Percentiles rank a stretch among this genome's conserved stretches.
These are phyloP conservation scores for Beauveria rudraprayagi DNA, from an alignment of 2,329 filamentous ascomycete genomes.

Conservation along the genomic window DNA sequence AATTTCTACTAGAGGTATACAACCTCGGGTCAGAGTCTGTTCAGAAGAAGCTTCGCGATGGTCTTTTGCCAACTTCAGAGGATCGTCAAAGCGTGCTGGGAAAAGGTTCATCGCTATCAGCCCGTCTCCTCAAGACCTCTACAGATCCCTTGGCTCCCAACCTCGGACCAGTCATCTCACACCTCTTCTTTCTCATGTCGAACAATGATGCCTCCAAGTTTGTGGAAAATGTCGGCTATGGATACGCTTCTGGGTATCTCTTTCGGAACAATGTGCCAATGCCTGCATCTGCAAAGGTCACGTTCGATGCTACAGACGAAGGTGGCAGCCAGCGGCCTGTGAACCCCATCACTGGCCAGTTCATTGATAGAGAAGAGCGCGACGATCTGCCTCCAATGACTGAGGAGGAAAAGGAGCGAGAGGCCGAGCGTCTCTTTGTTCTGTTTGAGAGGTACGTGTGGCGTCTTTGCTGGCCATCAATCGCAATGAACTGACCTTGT, in stretches of 20 bases:
- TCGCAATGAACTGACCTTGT: background rate
- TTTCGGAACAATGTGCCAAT: slow-evolving; percentile 76
- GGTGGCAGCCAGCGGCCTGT: slow-evolving; percentile 36
- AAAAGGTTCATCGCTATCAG: slow-evolving; percentile 62
- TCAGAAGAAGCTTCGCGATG: slow-evolving; percentile 51
- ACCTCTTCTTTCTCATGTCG: slow-evolving; percentile 80
- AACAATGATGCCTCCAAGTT: slow-evolving; percentile 71
- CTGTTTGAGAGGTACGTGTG: slow-evolving; percentile 68
- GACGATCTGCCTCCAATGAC: slow-evolving; percentile 67
- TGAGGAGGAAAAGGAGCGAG: slow-evolving; percentile 81
- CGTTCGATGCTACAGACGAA: slow-evolving; percentile 22
- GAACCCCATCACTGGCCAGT: slow-evolving; percentile 85
- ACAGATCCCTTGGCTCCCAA: slow-evolving; percentile 64
- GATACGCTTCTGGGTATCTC: slow-evolving; percentile 84
- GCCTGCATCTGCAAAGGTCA: slow-evolving; percentile 55
- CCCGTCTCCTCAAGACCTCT: slow-evolving; percentile 68
- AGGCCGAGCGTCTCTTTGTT: slow-evolving; percentile 84
- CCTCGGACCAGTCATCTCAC: slow-evolving; percentile 65
- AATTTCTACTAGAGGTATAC: slow-evolving; percentile 63
- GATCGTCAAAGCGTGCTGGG: slow-evolving; percentile 76
- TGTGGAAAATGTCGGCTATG: slow-evolving; percentile 88
- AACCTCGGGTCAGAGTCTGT: slow-evolving; percentile 57
- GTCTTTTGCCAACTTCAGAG: slow-evolving; percentile 66
- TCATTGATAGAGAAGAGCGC: slow-evolving; percentile 57
- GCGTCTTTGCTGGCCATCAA: background rate